Evolutionary conservation across 2,329 filamentous ascomycete species (phyloP).

Genomic region (Clarireedia sp.): DNA sequence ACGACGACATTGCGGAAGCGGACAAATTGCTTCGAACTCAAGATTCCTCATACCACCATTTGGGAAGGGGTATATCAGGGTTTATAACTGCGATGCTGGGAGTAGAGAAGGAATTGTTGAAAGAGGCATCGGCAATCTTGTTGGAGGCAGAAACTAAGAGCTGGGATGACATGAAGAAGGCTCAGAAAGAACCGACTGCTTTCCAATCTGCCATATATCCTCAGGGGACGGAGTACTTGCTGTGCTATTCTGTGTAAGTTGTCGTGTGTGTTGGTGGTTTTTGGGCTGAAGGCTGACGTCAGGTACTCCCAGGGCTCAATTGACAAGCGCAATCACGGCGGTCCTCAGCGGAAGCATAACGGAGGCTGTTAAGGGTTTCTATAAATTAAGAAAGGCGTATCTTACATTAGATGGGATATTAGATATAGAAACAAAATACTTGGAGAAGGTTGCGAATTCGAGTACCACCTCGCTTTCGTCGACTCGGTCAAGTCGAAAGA

Average conservation of each 20-base stretch:
- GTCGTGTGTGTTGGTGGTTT: not conserved
- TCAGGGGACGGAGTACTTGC: slow-evolving; percentile 75
- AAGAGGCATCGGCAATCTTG: slow-evolving; percentile 66
- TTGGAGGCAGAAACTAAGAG: slow-evolving; percentile 69
- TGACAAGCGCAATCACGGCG: slow-evolving; percentile 82
- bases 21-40: slow-evolving; percentile 64
- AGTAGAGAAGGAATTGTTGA: slow-evolving; percentile 88
- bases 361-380: slow-evolving; percentile 85
- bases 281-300: slow-evolving; percentile 4
- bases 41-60: slow-evolving; percentile 77
- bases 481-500: not conserved
- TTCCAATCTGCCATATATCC: slow-evolving; percentile 56
- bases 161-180: slow-evolving; percentile 67
- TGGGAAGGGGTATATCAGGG: slow-evolving; percentile 71
- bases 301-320: slow-evolving; percentile 52
- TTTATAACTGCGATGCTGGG: slow-evolving; percentile 84
- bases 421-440: slow-evolving; percentile 57
- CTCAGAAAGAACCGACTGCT: slow-evolving; percentile 57
- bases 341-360: slow-evolving; percentile 90
- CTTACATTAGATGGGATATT: slow-evolving; percentile 73
- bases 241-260: slow-evolving; percentile 58
- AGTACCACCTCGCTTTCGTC: slow-evolving; percentile 13
- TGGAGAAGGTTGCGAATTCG: slow-evolving; percentile 28
- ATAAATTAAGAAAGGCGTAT: slow-evolving; percentile 85
- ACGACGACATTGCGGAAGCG: slow-evolving; percentile 82